These are phyloP conservation scores for Knoxdaviesia capensis DNA, from an alignment of 2,329 filamentous ascomycete genomes.

Conservation along the genomic window DNA sequence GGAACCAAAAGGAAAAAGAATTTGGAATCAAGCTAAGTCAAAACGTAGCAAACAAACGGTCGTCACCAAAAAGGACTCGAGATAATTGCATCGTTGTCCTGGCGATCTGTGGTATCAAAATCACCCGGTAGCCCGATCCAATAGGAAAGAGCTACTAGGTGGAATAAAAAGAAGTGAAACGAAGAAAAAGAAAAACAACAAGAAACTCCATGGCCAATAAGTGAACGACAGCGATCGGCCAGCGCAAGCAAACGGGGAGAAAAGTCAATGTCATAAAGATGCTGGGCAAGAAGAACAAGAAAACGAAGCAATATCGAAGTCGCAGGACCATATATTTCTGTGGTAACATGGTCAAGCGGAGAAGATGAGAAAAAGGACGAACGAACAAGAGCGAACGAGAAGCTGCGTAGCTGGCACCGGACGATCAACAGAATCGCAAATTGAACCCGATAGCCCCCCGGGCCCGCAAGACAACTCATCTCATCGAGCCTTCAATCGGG, in stretches of 20 bases:
- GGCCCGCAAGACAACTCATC: no score
- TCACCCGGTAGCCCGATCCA: no score
- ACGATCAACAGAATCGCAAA: no score
- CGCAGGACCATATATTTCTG: neutral
- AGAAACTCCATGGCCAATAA: neutral
- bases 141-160: no score
- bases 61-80: neutral
- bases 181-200: neutral
- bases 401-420: no score
- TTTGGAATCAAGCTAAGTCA: neutral
- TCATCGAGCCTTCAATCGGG: slow-evolving; percentile 23
- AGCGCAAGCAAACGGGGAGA: neutral
- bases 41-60: neutral
- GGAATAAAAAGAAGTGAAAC: neutral
- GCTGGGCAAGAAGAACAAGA: neutral
- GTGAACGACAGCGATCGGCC: neutral
- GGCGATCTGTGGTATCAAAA: neutral
- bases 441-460: no score
- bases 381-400: no score
- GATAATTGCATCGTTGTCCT: neutral
- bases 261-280: neutral
- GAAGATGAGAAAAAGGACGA: no score
- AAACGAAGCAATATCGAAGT: neutral
- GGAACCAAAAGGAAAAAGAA: neutral
- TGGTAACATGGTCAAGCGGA: no score